phyloP scores from a whole-genome alignment of 345 rosid species.

The Eucalyptus marginata region DNA sequence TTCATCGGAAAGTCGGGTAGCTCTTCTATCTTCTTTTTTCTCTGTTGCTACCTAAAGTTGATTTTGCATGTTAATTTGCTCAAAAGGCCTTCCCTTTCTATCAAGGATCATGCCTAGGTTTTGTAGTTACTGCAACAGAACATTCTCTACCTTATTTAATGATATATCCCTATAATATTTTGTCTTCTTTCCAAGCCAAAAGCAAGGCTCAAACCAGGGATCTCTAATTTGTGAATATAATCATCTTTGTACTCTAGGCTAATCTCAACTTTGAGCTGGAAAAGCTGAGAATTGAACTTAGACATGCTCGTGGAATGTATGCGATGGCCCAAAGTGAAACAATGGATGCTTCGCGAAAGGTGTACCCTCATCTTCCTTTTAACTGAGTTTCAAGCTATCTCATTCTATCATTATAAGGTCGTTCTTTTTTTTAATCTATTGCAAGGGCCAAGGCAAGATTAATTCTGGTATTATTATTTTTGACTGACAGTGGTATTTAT shows the following conservation, averaged over 20 bases:
- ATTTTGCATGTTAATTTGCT: not conserved
- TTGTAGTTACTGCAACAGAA: not conserved
- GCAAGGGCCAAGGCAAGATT: not conserved
- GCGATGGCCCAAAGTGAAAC: conserved; percentile 74
- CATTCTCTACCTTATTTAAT: not conserved
- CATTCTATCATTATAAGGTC: no score
- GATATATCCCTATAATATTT: not conserved
- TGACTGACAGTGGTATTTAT: not conserved
- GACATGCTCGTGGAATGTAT: conserved; percentile 66
- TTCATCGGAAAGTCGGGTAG: conserved; percentile 43
- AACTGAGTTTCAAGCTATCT: not conserved
- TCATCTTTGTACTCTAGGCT: conserved; percentile 14
- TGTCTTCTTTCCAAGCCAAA: not conserved
- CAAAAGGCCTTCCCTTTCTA: not conserved
- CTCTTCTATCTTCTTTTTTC: not conserved
- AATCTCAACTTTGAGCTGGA: conserved; percentile 64
- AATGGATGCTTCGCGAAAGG: conserved; percentile 74
- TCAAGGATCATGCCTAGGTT: not conserved
- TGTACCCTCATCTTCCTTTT: not conserved
- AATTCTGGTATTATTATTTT: not conserved
- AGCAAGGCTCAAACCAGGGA: not conserved
- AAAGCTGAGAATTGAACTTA: conserved; percentile 77
- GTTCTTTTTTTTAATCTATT: not conserved
- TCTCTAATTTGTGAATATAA: not conserved
- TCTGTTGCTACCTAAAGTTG: not conserved